Percentiles rank a stretch among this genome's conserved stretches.
Conservation (phyloP, 1,284 basidiomycete species). For the Marasmius sp. region DNA sequence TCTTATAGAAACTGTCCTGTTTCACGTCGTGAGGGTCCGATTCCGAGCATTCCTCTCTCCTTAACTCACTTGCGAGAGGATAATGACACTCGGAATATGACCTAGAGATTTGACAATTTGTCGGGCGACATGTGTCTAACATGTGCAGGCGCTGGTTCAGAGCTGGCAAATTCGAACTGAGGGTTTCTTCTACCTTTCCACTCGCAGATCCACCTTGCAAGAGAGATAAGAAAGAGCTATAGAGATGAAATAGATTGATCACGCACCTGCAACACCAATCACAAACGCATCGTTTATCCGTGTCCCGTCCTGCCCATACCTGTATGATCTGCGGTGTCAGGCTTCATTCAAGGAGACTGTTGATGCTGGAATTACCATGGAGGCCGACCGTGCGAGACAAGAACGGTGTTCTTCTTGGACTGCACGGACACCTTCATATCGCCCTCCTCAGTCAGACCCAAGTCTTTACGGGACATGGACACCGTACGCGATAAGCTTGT, state of each 20-base stretch:
- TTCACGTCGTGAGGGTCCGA: slow-evolving; percentile 3
- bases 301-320: slow-evolving; percentile 76
- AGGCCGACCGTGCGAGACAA: slow-evolving; percentile 81
- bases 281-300: slow-evolving; percentile 81
- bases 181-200: slow-evolving; percentile 71
- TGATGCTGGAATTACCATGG: slow-evolving; percentile 59
- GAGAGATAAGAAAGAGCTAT: slow-evolving; percentile 5
- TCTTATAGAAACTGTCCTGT: slow-evolving; percentile 93
- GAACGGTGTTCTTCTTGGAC: slow-evolving; percentile 73
- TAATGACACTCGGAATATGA: slow-evolving; percentile 85
- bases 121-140: slow-evolving; percentile 87
- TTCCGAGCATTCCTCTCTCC: background rate
- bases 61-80: slow-evolving; percentile 72
- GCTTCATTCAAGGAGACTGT: slow-evolving; percentile 5
- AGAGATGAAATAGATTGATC: slow-evolving; percentile 11
- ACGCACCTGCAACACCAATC: slow-evolving; percentile 86
- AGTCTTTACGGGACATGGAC: background rate
- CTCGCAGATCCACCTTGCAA: slow-evolving; percentile 82
- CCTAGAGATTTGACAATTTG: slow-evolving; percentile 83
- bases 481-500: background rate
- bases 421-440: slow-evolving; percentile 22
- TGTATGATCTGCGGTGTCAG: slow-evolving; percentile 24
- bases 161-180: background rate
- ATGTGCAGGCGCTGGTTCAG: slow-evolving; percentile 7
- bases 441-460: background rate